Evolutionary conservation across 1,284 basidiomycete genomes (phyloP).

Genomic region (Sanghuangporus weigelae): DNA sequence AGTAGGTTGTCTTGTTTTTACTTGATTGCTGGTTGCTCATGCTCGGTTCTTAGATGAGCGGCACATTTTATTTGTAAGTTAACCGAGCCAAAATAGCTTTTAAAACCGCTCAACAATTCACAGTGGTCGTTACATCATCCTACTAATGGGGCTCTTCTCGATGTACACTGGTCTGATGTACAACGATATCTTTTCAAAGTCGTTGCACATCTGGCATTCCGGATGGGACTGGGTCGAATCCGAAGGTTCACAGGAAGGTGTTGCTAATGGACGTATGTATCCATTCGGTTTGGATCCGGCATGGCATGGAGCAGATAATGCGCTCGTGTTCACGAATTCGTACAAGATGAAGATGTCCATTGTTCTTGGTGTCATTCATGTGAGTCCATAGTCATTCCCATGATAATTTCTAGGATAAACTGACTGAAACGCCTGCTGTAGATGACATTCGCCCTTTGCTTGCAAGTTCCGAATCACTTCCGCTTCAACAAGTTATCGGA

Average conservation of each 20-base stretch:
- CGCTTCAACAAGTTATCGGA: constrained; percentile 85
- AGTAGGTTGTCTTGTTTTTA: constrained; percentile 34
- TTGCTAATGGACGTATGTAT: constrained; percentile 69
- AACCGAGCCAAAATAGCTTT: not conserved
- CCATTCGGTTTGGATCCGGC: constrained; percentile 92
- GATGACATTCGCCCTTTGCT: constrained; percentile 98
- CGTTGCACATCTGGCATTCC: constrained; percentile 83
- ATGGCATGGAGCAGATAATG: constrained; percentile 95
- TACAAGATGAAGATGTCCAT: constrained; percentile 99
- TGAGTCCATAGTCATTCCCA: constrained; percentile 36
- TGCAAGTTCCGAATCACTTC: constrained; percentile 94
- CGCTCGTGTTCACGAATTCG: constrained; percentile 93
- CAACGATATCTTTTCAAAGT: constrained; percentile 98
- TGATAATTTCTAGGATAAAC: not conserved
- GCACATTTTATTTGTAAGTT: constrained; percentile 90
- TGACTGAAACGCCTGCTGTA: constrained; percentile 31
- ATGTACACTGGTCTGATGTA: constrained; percentile 97
- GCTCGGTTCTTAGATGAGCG: constrained; percentile 55
- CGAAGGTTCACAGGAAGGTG: constrained; percentile 45
- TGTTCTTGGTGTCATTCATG: constrained; percentile 94
- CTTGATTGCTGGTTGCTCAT: constrained; percentile 16
- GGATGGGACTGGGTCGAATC: constrained; percentile 79
- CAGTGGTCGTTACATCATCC: constrained; percentile 96
- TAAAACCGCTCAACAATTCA: constrained; percentile 20
- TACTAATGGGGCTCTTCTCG: constrained; percentile 95